These are phyloP conservation scores for Krasilnikovozyma curviuscula DNA, from an alignment of 768 basidiomycete genomes.

Conservation along the genomic window DNA sequence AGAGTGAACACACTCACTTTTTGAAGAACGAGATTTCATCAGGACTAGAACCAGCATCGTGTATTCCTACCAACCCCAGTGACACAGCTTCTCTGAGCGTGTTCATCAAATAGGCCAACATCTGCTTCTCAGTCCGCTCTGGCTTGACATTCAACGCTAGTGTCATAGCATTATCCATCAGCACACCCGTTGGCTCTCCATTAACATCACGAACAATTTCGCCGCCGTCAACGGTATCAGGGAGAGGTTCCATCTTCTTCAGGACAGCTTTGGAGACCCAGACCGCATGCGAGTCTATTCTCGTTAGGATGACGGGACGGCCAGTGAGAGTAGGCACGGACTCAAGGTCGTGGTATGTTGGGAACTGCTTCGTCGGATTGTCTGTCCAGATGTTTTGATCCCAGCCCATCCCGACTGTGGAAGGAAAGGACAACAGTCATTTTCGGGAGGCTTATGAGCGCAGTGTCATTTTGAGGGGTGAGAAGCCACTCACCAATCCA, in stretches of 20 bases:
- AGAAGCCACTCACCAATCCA: neutral
- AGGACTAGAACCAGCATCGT: constrained; percentile 49
- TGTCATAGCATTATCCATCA: constrained; percentile 58
- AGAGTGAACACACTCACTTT: constrained; percentile 30
- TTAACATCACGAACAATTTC: constrained; percentile 45
- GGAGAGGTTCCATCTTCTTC: constrained; percentile 37
- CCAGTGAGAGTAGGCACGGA: constrained; percentile 45
- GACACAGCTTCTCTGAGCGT: constrained; percentile 51
- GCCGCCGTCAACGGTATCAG: constrained; percentile 49
- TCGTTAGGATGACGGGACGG: constrained; percentile 49
- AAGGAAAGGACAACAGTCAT: constrained; percentile 38
- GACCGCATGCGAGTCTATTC: constrained; percentile 65
- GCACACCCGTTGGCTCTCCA: constrained; percentile 50
- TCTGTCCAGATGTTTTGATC: constrained; percentile 48
- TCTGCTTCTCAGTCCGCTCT: constrained; percentile 38
- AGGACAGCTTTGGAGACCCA: constrained; percentile 70
- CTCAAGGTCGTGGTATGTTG: constrained; percentile 57
- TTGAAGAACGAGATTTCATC: constrained; percentile 44
- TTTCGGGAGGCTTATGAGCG: constrained; percentile 19
- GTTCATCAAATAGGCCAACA: constrained; percentile 43
- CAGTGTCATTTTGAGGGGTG: neutral
- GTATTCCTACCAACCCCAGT: constrained; percentile 65
- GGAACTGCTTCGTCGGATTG: constrained; percentile 38
- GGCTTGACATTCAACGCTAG: constrained; percentile 37
- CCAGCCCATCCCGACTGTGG: constrained; percentile 84